Conservation (phyloP, 169 alveolate species). For the Perkinsus olseni region DNA sequence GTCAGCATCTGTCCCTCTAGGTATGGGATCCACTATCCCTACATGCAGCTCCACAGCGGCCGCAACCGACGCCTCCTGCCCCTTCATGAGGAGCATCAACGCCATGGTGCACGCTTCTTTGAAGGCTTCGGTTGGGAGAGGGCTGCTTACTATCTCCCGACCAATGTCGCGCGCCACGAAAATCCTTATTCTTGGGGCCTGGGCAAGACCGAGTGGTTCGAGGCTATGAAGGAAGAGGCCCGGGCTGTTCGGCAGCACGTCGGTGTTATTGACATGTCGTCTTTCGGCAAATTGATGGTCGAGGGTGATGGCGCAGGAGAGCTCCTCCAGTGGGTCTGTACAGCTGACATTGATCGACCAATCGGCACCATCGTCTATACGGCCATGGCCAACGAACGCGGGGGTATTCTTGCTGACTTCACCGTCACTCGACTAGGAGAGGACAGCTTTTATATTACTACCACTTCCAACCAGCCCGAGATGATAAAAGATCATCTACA, state of each 20-base stretch:
- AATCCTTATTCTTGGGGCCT: background rate
- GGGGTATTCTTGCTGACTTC: conserved; percentile 7
- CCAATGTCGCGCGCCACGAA: background rate
- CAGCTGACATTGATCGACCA: background rate
- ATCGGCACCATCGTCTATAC: background rate
- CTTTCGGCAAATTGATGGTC: conserved; percentile 7
- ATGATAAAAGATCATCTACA: background rate
- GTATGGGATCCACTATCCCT: background rate
- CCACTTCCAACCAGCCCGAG: background rate
- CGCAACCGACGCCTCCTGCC: background rate
- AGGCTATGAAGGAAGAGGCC: background rate
- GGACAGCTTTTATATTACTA: background rate
- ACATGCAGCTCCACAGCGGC: background rate
- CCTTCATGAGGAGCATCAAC: background rate
- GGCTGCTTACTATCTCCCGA: background rate
- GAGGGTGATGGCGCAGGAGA: background rate
- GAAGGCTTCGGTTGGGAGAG: conserved; percentile 17
- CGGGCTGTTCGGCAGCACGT: background rate
- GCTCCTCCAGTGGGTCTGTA: background rate
- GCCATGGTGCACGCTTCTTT: background rate
- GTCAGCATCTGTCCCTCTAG: background rate
- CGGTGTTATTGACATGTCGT: conserved; percentile 8
- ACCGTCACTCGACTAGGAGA: conserved; percentile 1
- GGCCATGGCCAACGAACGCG: background rate
- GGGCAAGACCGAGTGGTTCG: background rate